These are phyloP conservation scores for Plasmodium falciparum DNA, from an alignment of 169 alveolate genomes.

Conservation along the genomic window DNA sequence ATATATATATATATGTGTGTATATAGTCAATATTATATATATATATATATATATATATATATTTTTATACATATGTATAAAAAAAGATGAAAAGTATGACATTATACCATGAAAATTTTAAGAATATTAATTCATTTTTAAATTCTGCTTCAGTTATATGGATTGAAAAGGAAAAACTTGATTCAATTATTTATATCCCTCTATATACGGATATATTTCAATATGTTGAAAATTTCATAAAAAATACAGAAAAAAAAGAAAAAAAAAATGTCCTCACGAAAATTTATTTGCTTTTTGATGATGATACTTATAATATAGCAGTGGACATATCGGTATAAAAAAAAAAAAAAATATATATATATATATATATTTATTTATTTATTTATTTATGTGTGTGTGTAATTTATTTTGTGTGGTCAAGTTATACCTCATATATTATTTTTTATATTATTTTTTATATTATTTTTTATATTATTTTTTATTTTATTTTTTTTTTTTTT, in stretches of 20 bases:
- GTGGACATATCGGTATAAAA: slow-evolving; percentile 71
- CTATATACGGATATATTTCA: slow-evolving; percentile 38
- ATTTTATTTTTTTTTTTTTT: not conserved
- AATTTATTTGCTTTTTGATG: slow-evolving; percentile 63
- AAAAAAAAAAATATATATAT: no score
- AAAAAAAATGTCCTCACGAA: slow-evolving; percentile 14
- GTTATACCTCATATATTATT: no score
- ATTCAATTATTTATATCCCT: slow-evolving; percentile 52
- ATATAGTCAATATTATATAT: no score
- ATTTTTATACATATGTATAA: not conserved
- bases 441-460: no score
- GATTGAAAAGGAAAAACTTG: slow-evolving; percentile 68
- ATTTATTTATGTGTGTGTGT: no score
- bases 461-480: no score
- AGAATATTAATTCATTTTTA: not conserved
- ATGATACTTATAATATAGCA: slow-evolving; percentile 61
- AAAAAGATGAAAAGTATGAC: not conserved
- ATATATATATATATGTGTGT: no score
- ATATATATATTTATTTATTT: no score
- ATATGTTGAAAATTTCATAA: slow-evolving; percentile 38
- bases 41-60: not conserved
- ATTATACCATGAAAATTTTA: not conserved
- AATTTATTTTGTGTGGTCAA: no score
- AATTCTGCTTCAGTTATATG: slow-evolving; percentile 59
- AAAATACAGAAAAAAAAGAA: slow-evolving; percentile 31